These are phyloP conservation scores for Petunia secreta DNA, from an alignment of 257 asterid species.

Conservation along the genomic window DNA sequence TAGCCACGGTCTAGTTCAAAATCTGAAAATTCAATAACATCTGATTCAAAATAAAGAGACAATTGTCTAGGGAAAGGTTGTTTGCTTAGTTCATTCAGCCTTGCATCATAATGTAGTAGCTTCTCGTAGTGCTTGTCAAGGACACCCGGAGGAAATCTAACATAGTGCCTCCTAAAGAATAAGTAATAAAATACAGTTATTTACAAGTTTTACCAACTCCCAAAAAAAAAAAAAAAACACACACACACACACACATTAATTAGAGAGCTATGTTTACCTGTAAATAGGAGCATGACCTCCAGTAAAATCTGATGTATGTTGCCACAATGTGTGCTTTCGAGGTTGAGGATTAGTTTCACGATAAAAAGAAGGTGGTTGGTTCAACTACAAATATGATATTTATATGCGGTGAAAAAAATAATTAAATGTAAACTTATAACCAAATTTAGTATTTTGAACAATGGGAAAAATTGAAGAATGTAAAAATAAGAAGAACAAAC, in stretches of 20 bases:
- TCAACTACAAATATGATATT: conserved; percentile 45
- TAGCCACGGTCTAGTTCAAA: conserved; percentile 30
- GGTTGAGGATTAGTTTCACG: conserved; percentile 71
- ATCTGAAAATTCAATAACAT: conserved; percentile 19
- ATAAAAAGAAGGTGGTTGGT: conserved; percentile 55
- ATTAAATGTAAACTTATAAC: neutral
- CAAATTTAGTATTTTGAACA: neutral
- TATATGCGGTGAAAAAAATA: neutral
- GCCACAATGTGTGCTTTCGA: conserved; percentile 77
- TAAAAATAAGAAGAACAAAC: conserved; percentile 28
- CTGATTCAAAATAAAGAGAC: conserved; percentile 49
- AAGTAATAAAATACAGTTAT: neutral
- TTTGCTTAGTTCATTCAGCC: conserved; percentile 39
- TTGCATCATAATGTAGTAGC: conserved; percentile 48
- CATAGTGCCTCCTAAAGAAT: conserved; percentile 56
- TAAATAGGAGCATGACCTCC: conserved; percentile 67
- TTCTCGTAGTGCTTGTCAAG: conserved; percentile 61
- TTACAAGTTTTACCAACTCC: too few species aligned
- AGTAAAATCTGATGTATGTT: conserved; percentile 60
- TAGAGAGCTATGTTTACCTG: conserved; percentile 40
- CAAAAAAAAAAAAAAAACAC: too few species aligned
- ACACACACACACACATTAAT: too few species aligned
- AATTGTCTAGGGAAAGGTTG: conserved; percentile 50
- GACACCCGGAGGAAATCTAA: conserved; percentile 49
- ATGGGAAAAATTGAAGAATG: neutral